Percentiles rank a stretch among this genome's conserved stretches.
phyloP scores from a whole-genome alignment of 2,329 filamentous ascomycete species.

The Nigrospora sphaerica region DNA sequence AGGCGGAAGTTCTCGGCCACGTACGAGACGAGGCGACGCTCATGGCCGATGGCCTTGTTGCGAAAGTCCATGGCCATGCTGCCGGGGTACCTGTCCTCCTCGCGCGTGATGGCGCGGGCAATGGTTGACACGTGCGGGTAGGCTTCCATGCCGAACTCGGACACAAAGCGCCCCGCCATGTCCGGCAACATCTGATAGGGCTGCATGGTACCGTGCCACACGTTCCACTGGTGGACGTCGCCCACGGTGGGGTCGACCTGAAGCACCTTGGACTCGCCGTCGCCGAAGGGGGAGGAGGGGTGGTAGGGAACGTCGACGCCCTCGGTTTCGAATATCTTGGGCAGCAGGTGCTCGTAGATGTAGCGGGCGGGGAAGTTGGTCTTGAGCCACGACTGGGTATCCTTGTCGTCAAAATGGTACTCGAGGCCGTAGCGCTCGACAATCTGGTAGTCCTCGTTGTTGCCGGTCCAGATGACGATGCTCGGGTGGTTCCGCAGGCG shows the following conservation, averaged over 20 bases:
- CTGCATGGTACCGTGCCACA: constrained; percentile 73
- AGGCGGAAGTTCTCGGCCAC: constrained; percentile 67
- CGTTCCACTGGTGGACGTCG: constrained; percentile 77
- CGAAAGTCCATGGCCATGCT: constrained; percentile 72
- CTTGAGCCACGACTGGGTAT: constrained; percentile 68
- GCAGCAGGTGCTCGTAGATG: constrained; percentile 71
- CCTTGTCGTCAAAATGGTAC: constrained; percentile 66
- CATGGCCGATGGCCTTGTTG: constrained; percentile 73
- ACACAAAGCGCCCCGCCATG: constrained; percentile 69
- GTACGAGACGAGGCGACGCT: constrained; percentile 67
- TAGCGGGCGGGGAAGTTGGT: constrained; percentile 71
- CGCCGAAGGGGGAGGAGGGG: constrained; percentile 67
- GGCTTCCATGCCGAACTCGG: constrained; percentile 77
- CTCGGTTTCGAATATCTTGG: constrained; percentile 52
- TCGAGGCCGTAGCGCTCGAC: constrained; percentile 60
- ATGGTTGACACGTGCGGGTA: constrained; percentile 71
- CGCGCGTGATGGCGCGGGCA: constrained; percentile 51
- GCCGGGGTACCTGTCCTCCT: constrained; percentile 52
- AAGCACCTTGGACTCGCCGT: constrained; percentile 50
- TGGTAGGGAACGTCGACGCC: constrained; percentile 62
- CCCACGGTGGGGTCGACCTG: constrained; percentile 57
- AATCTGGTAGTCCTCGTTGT: constrained; percentile 78
- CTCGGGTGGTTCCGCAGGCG: constrained; percentile 54
- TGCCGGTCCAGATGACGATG: constrained; percentile 71
- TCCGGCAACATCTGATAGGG: constrained; percentile 70